Evolutionary conservation across 2,329 filamentous ascomycete genomes (phyloP).

Genomic region (Fusarium coicis): DNA sequence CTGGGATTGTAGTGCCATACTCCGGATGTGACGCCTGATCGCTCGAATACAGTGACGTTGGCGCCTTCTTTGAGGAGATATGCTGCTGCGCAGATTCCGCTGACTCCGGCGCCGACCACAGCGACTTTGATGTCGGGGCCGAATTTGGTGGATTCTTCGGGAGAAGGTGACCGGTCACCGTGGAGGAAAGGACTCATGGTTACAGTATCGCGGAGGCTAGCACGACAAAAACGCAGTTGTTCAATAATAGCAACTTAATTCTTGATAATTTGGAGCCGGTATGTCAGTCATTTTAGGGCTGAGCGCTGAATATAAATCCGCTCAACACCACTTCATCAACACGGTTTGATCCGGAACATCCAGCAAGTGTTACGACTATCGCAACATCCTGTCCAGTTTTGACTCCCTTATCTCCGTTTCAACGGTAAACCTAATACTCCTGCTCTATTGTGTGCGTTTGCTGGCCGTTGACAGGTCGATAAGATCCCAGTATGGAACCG

Average conservation of each 20-base stretch:
- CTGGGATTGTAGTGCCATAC: slow-evolving; percentile 53
- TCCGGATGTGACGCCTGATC: slow-evolving; percentile 48
- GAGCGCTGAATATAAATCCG: neutral
- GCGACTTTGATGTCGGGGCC: slow-evolving; percentile 44
- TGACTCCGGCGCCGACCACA: slow-evolving; percentile 55
- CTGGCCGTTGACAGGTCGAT: slow-evolving; percentile 13
- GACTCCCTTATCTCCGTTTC: neutral
- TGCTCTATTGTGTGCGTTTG: slow-evolving; percentile 21
- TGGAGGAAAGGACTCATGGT: slow-evolving; percentile 24
- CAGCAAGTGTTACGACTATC: slow-evolving; percentile 4
- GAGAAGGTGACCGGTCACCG: slow-evolving; percentile 5
- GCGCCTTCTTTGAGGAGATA: slow-evolving; percentile 51
- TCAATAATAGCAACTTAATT: fast-evolving
- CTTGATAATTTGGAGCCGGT: fast-evolving
- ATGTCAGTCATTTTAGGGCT: fast-evolving
- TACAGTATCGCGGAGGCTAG: fast-evolving
- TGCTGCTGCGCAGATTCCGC: slow-evolving; percentile 52
- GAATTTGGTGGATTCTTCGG: slow-evolving; percentile 1
- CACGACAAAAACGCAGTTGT: fast-evolving
- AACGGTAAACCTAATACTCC: neutral
- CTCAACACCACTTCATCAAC: neutral
- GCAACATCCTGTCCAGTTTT: neutral
- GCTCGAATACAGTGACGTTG: slow-evolving; percentile 53
- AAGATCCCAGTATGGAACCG: slow-evolving; percentile 4
- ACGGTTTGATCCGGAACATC: neutral